These are phyloP conservation scores for Apiospora phragmitis DNA, from an alignment of 2,329 filamentous ascomycete genomes.

Conservation along the genomic window DNA sequence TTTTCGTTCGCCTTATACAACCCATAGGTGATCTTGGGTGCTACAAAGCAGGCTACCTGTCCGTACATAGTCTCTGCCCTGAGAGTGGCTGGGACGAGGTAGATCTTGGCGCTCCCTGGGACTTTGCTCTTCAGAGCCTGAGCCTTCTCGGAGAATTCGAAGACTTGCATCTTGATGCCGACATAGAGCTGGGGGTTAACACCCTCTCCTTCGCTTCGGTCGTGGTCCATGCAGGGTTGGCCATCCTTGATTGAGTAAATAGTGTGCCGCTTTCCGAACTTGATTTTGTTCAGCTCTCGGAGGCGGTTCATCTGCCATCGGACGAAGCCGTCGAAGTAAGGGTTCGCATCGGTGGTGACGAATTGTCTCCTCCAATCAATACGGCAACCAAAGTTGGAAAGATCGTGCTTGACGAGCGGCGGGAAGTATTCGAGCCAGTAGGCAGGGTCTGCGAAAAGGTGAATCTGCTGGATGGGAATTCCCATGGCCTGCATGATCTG, in stretches of 20 bases:
- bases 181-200: slow-evolving; percentile 90
- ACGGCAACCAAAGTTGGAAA: slow-evolving; percentile 80
- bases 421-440: slow-evolving; percentile 95
- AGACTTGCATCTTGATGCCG: slow-evolving; percentile 84
- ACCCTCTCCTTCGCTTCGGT: slow-evolving; percentile 78
- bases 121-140: slow-evolving; percentile 74
- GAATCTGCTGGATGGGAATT: slow-evolving; percentile 84
- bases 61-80: slow-evolving; percentile 99
- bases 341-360: slow-evolving; percentile 94
- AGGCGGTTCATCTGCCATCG: slow-evolving; percentile 96
- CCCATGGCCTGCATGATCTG: slow-evolving; percentile 93
- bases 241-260: slow-evolving; percentile 90
- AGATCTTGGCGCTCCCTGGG: slow-evolving; percentile 76
- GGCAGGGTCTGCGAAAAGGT: slow-evolving; percentile 87
- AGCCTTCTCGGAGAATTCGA: slow-evolving; percentile 82
- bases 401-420: slow-evolving; percentile 74
- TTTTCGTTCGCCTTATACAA: slow-evolving; percentile 77
- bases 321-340: slow-evolving; percentile 94
- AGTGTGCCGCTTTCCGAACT: slow-evolving; percentile 90
- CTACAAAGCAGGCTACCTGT: slow-evolving; percentile 93
- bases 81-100: slow-evolving; percentile 88
- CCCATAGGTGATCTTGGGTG: slow-evolving; percentile 85
- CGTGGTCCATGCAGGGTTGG: slow-evolving; percentile 86
- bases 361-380: slow-evolving; percentile 94
- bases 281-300: slow-evolving; percentile 87